phyloP scores from a whole-genome alignment of 202 grass and related monocot species.

The Zizania palustris region DNA sequence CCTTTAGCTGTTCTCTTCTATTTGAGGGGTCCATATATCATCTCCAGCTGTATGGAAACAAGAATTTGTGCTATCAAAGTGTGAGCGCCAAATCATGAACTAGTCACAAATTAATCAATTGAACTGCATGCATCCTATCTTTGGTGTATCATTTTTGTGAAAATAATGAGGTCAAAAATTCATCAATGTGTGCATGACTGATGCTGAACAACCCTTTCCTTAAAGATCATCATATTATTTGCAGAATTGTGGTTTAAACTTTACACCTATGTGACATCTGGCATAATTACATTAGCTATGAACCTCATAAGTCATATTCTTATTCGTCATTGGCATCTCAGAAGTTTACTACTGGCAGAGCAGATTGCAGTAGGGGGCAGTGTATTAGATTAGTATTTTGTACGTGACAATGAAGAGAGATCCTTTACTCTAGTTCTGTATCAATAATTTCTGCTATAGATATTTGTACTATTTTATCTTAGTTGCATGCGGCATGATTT shows the following conservation, averaged over 20 bases:
- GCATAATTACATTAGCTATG: slow-evolving; percentile 14
- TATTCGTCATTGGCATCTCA: slow-evolving; percentile 24
- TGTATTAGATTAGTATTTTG: slow-evolving; percentile 12
- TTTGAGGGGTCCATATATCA: neutral
- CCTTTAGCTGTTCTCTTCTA: slow-evolving; percentile 22
- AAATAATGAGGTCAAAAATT: slow-evolving; percentile 1
- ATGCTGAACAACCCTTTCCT: slow-evolving; percentile 20
- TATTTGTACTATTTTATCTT: slow-evolving; percentile 20
- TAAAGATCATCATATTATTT: slow-evolving; percentile 12
- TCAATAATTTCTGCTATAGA: neutral
- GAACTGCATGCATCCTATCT: slow-evolving; percentile 11
- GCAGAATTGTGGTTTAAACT: neutral
- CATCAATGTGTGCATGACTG: neutral
- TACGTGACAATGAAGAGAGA: neutral
- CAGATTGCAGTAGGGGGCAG: neutral
- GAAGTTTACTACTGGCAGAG: slow-evolving; percentile 20
- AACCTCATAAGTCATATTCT: neutral
- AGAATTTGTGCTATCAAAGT: neutral
- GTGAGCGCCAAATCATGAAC: neutral
- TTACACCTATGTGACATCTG: slow-evolving; percentile 10
- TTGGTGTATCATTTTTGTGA: neutral
- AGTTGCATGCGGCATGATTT: neutral
- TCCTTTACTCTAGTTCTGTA: neutral
- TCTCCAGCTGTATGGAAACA: slow-evolving; percentile 1
- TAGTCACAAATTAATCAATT: slow-evolving; percentile 17